A percentile compares a stretch with the other conserved stretches of the same genome.
Conservation (phyloP, 139 green algal genomes). For the Ettlia oleoabundans region DNA sequence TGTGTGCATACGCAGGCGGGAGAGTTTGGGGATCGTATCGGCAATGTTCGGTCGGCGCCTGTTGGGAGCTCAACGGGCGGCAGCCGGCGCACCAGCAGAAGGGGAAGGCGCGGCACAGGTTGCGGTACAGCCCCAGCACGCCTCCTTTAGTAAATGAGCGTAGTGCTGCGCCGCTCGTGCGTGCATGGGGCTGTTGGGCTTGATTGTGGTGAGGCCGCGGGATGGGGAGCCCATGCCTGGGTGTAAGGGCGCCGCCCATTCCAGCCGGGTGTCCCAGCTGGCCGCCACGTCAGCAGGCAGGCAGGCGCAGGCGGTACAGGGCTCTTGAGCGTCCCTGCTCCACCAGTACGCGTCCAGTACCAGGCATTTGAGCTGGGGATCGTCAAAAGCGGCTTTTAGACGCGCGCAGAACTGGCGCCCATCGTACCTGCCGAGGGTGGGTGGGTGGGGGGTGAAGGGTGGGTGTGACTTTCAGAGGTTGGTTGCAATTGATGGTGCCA, state of each 20-base stretch:
- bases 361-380: conserved; percentile 16
- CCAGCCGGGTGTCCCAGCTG: neutral
- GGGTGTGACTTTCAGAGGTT: too few relatives aligned
- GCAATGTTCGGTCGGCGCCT: too few relatives aligned
- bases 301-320: conserved; percentile 14
- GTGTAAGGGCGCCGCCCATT: conserved; percentile 1
- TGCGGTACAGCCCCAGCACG: neutral
- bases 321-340: conserved; percentile 14
- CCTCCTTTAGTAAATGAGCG: neutral
- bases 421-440: too few relatives aligned
- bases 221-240: neutral
- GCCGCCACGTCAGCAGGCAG: conserved; percentile 4
- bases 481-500: too few relatives aligned
- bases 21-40: too few relatives aligned
- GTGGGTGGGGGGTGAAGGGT: too few relatives aligned
- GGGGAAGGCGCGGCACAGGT: neutral
- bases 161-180: conserved; percentile 15
- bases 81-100: neutral
- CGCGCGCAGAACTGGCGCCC: conserved; percentile 19
- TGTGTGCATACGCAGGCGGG: too few relatives aligned
- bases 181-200: neutral
- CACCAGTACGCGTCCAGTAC: conserved; percentile 25
- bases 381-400: conserved; percentile 1
- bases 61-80: neutral
- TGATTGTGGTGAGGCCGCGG: neutral